Percentiles rank a stretch among this genome's conserved stretches.
Evolutionary conservation across 2,329 filamentous ascomycete species (phyloP).

Genomic region (Colletotrichum sansevieriae): DNA sequence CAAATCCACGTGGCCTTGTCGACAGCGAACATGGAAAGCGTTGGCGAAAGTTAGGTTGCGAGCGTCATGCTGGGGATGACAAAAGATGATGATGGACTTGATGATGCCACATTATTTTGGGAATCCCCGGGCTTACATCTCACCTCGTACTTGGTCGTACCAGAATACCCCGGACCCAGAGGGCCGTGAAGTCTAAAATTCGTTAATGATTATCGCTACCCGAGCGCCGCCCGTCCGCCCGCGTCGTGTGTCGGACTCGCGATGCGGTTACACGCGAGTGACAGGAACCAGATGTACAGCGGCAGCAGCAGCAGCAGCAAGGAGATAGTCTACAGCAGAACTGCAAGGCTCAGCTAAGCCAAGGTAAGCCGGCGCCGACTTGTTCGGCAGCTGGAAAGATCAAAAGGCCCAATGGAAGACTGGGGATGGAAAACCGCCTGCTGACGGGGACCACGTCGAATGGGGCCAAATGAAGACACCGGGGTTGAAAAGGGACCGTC

Average conservation of each 20-base stretch:
- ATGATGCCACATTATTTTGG: slow-evolving; percentile 2
- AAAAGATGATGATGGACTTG: background rate
- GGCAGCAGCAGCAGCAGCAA: background rate
- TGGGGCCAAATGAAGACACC: background rate
- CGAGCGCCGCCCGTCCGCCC: slow-evolving; percentile 14
- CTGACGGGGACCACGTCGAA: background rate
- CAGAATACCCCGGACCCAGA: slow-evolving; percentile 10
- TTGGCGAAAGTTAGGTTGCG: slow-evolving; percentile 8
- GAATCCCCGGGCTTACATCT: too few species aligned
- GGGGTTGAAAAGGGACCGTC: background rate
- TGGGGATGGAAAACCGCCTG: background rate
- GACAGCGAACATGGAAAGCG: slow-evolving; percentile 11
- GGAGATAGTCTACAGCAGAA: slow-evolving; percentile 8
- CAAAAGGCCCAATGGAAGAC: slow-evolving; percentile 14
- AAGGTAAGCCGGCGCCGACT: slow-evolving; percentile 6
- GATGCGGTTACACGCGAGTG: slow-evolving; percentile 34
- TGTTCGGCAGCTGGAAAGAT: background rate
- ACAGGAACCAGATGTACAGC: slow-evolving; percentile 21
- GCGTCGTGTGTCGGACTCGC: slow-evolving; percentile 4
- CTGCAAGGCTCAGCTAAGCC: slow-evolving; percentile 17
- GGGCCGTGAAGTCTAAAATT: slow-evolving; percentile 21
- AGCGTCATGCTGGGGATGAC: background rate
- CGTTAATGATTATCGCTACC: background rate
- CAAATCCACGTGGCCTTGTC: background rate
- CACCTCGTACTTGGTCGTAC: background rate